These are phyloP conservation scores for Pichia terricola DNA, from an alignment of 1,139 yeast genomes.

Conservation along the genomic window DNA sequence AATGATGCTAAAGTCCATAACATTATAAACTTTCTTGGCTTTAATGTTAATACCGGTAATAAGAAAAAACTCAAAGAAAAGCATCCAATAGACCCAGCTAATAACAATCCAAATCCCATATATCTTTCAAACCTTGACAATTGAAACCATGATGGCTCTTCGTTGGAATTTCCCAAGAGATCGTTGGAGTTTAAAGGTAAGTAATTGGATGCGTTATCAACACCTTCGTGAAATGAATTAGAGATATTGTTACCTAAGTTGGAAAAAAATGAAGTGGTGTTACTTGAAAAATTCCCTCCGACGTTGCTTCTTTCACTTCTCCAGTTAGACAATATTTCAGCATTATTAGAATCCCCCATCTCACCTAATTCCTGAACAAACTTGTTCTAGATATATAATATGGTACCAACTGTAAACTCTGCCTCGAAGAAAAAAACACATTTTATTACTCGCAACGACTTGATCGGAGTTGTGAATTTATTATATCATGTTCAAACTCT, in stretches of 20 bases:
- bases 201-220: conserved; percentile 38
- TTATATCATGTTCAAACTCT: too few relatives aligned
- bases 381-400: background rate
- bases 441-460: background rate
- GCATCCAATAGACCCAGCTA: conserved; percentile 68
- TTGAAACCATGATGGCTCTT: conserved; percentile 53
- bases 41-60: conserved; percentile 80
- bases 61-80: conserved; percentile 74
- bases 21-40: conserved; percentile 84
- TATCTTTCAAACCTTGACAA: conserved; percentile 74
- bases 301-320: background rate
- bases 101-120: conserved; percentile 67
- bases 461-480: too few relatives aligned
- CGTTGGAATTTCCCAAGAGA: conserved; percentile 26
- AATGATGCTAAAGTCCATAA: conserved; percentile 91
- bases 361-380: background rate
- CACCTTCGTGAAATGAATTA: conserved; percentile 20
- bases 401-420: too few relatives aligned
- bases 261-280: conserved; percentile 20
- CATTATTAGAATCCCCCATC: conserved; percentile 1
- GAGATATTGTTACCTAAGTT: conserved; percentile 14
- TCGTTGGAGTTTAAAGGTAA: conserved; percentile 47
- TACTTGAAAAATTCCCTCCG: conserved; percentile 7
- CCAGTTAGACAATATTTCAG: conserved; percentile 9
- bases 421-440: background rate